Percentiles rank a stretch among this genome's conserved stretches.
phyloP scores from a whole-genome alignment of 345 rosid species.

The Schrenkiella parvula region DNA sequence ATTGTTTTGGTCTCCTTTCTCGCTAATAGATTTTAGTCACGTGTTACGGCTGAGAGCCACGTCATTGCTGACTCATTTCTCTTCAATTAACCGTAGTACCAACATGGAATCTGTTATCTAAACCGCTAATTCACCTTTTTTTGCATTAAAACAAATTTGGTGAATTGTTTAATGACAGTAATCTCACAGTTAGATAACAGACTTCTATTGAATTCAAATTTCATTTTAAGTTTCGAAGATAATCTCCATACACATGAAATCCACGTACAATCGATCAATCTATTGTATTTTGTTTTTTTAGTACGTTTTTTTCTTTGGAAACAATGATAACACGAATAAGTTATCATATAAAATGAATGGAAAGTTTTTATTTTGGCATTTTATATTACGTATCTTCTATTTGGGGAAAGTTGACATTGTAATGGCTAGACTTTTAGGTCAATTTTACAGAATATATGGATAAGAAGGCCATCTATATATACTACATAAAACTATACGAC shows the following conservation, averaged over 20 bases:
- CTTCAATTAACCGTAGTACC: not conserved
- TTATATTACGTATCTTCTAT: not conserved
- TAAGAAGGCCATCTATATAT: slow-evolving; percentile 4
- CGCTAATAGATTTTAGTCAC: slow-evolving; percentile 11
- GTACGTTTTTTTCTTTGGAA: not conserved
- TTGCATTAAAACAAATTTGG: no score
- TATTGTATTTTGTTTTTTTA: not conserved
- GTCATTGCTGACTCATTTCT: slow-evolving; percentile 31
- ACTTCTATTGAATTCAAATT: not conserved
- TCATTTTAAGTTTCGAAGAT: not conserved
- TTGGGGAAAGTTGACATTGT: not conserved
- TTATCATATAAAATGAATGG: not conserved
- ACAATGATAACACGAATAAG: not conserved
- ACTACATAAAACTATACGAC: not conserved
- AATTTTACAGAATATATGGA: slow-evolving; percentile 5
- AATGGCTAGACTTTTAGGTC: not conserved
- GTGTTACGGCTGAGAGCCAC: slow-evolving; percentile 30
- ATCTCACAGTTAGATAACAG: no score
- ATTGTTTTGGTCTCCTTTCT: slow-evolving; percentile 18
- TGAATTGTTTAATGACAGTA: no score
- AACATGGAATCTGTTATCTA: not conserved
- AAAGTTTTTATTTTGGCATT: not conserved
- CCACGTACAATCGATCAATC: not conserved
- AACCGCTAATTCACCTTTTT: no score
- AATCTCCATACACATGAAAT: not conserved